Conservation (phyloP, 306 rosid genomes). For the Castanospermum australe region DNA sequence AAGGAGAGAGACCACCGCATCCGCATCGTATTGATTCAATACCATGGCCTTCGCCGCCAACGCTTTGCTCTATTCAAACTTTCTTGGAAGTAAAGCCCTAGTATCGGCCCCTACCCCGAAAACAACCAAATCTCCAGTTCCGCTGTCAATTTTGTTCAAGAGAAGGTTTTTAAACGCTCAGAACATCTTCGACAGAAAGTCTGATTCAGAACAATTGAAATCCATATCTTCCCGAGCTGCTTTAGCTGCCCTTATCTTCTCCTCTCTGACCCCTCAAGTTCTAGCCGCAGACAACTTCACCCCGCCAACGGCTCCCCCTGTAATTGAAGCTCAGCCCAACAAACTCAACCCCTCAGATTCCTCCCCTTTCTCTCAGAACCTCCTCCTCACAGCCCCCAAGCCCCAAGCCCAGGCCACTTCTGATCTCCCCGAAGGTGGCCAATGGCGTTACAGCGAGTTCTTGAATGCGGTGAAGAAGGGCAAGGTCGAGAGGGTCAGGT, state of each 20-base stretch:
- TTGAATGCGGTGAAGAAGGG: slow-evolving; percentile 78
- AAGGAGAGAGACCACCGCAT: not conserved
- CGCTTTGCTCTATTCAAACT: slow-evolving; percentile 63
- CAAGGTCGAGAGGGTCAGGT: slow-evolving; percentile 75
- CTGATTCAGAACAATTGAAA: slow-evolving; percentile 17
- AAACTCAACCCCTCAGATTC: slow-evolving; percentile 35
- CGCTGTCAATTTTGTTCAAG: slow-evolving; percentile 36
- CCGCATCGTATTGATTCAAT: not conserved
- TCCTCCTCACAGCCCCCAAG: slow-evolving; percentile 57
- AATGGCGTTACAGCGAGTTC: slow-evolving; percentile 83
- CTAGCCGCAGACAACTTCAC: slow-evolving; percentile 41
- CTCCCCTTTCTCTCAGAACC: slow-evolving; percentile 58
- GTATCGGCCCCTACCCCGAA: slow-evolving; percentile 59
- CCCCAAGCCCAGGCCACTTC: slow-evolving; percentile 49
- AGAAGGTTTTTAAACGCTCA: slow-evolving; percentile 30
- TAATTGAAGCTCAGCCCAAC: slow-evolving; percentile 48
- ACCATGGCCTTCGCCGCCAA: slow-evolving; percentile 68
- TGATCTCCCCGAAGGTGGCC: slow-evolving; percentile 69
- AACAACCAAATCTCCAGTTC: slow-evolving; percentile 39
- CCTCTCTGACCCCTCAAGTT: slow-evolving; percentile 57
- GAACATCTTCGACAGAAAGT: slow-evolving; percentile 20
- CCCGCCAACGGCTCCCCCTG: slow-evolving; percentile 48
- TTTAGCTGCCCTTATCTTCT: slow-evolving; percentile 56
- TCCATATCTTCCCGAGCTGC: slow-evolving; percentile 53
- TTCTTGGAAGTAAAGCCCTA: slow-evolving; percentile 44